Percentiles rank a stretch among this genome's conserved stretches.
These are phyloP conservation scores for Fusarium buharicum DNA, from an alignment of 2,329 filamentous ascomycete species.

Conservation along the genomic window DNA sequence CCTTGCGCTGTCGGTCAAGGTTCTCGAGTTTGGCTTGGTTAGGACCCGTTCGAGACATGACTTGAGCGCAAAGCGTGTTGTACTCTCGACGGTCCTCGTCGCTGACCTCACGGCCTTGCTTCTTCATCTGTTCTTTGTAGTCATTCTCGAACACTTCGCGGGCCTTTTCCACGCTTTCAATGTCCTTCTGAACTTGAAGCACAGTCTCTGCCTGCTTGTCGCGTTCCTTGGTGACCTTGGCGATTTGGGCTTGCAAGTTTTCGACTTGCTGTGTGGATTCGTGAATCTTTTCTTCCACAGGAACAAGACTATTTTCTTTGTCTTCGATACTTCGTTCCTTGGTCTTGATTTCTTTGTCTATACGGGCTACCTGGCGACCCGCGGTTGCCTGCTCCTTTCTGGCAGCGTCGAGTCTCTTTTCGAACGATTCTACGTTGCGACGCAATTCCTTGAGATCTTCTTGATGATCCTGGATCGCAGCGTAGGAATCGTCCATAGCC, in stretches of 20 bases:
- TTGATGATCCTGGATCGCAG: slow-evolving; percentile 91
- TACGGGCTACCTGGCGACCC: slow-evolving; percentile 78
- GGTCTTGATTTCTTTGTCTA: slow-evolving; percentile 84
- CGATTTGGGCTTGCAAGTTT: slow-evolving; percentile 73
- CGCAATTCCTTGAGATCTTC: slow-evolving; percentile 94
- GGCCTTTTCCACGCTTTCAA: slow-evolving; percentile 87
- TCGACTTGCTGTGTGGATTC: slow-evolving; percentile 78
- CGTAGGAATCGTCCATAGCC: slow-evolving; percentile 90
- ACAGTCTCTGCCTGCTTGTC: slow-evolving; percentile 75
- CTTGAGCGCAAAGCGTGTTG: slow-evolving; percentile 82
- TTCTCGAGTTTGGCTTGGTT: slow-evolving; percentile 88
- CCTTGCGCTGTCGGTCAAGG: slow-evolving; percentile 87
- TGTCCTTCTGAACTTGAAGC: slow-evolving; percentile 80
- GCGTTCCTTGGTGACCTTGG: slow-evolving; percentile 78
- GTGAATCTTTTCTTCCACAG: slow-evolving; percentile 90
- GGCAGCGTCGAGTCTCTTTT: slow-evolving; percentile 81
- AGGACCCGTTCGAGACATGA: slow-evolving; percentile 81
- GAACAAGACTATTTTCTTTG: slow-evolving; percentile 84
- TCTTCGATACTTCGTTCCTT: slow-evolving; percentile 91
- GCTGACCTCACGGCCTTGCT: slow-evolving; percentile 86
- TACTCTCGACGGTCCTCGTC: slow-evolving; percentile 91
- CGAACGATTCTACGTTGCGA: slow-evolving; percentile 86
- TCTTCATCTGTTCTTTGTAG: slow-evolving; percentile 84
- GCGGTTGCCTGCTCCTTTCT: slow-evolving; percentile 84
- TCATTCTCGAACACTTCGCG: slow-evolving; percentile 89